Conservation (phyloP, 148 eudicot species). For the Selenicereus undatus region DNA sequence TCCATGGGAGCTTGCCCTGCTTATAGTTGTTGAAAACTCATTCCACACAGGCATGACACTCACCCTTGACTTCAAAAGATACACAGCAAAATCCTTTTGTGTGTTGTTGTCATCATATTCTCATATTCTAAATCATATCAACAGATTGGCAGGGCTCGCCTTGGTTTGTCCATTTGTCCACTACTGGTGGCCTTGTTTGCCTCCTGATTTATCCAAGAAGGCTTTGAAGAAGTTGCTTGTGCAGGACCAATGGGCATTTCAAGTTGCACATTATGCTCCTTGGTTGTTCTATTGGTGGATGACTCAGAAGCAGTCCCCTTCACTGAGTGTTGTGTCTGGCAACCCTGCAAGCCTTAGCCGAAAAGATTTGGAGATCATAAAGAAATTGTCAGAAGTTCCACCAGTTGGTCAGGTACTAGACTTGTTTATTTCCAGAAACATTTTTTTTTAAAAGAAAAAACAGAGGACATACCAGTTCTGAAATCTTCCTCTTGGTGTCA, state of each 20-base stretch:
- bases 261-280: conserved; percentile 63
- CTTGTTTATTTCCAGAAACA: background rate
- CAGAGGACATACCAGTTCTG: background rate
- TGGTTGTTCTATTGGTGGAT: conserved; percentile 72
- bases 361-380: conserved; percentile 46
- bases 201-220: conserved; percentile 38
- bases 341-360: conserved; percentile 27
- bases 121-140: conserved; percentile 4
- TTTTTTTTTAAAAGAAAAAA: background rate
- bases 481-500: conserved; percentile 23
- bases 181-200: conserved; percentile 75
- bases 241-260: conserved; percentile 53
- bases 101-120: background rate
- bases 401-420: conserved; percentile 43
- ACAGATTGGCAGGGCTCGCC: conserved; percentile 70
- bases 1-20: conserved; percentile 68
- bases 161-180: conserved; percentile 64
- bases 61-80: background rate
- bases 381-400: conserved; percentile 34
- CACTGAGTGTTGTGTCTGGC: conserved; percentile 35
- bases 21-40: conserved; percentile 69
- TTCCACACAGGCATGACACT: conserved; percentile 61
- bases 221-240: conserved; percentile 32
- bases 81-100: background rate
- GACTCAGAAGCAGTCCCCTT: conserved; percentile 67